phyloP scores from a whole-genome alignment of 2,329 filamentous ascomycete species.

The Colletotrichum incanum region DNA sequence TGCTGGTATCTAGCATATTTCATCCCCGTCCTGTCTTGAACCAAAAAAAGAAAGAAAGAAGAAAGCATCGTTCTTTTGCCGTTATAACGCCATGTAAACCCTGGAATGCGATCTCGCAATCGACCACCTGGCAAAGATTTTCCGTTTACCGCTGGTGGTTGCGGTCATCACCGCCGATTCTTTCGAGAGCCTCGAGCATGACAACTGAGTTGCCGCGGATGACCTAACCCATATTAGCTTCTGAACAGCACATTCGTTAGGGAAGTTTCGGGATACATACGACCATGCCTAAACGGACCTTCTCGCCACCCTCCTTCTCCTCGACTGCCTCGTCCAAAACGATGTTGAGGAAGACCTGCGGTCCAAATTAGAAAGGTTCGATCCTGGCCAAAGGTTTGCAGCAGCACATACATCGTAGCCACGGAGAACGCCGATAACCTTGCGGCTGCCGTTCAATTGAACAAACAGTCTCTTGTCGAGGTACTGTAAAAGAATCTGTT shows the following conservation, averaged over 20 bases:
- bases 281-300: conserved; percentile 92
- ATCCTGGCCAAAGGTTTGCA: neutral
- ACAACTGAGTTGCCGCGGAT: conserved; percentile 99
- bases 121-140: conserved; percentile 1
- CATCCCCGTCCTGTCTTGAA: conserved; percentile 37
- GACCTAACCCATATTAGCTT: conserved; percentile 70
- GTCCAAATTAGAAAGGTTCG: conserved; percentile 43
- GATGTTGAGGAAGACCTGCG: conserved; percentile 96
- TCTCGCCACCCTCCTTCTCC: conserved; percentile 93
- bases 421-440: conserved; percentile 93
- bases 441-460: conserved; percentile 96
- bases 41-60: conserved; percentile 16
- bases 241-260: neutral
- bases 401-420: conserved; percentile 87
- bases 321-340: conserved; percentile 97
- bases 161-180: conserved; percentile 75
- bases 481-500: conserved; percentile 73
- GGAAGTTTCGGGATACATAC: conserved; percentile 66
- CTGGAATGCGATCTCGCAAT: conserved; percentile 22
- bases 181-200: conserved; percentile 89
- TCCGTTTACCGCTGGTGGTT: conserved; percentile 49
- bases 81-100: conserved; percentile 41
- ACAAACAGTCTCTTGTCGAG: conserved; percentile 99
- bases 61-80: conserved; percentile 36
- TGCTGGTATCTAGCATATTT: conserved; percentile 50